Conservation (phyloP, 1,139 yeast genomes). For the Diutina ranongensis region DNA sequence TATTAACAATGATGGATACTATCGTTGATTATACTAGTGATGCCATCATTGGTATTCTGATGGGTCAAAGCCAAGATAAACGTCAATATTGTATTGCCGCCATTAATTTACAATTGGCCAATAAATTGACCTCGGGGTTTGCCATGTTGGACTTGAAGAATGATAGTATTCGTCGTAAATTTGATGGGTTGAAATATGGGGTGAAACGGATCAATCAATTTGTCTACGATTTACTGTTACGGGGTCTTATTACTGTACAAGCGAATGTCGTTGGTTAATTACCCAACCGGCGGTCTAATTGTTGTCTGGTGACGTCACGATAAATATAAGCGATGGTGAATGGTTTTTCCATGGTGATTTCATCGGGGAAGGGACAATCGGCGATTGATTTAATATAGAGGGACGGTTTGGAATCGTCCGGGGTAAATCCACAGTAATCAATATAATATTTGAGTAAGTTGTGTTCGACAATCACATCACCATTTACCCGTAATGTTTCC, state of each 20-base stretch:
- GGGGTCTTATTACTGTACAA: constrained; percentile 1
- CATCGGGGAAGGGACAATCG: neutral
- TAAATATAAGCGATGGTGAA: neutral
- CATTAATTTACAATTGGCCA: constrained; percentile 17
- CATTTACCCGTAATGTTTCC: neutral
- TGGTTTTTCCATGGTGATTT: neutral
- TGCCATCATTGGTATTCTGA: constrained; percentile 17
- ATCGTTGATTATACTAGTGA: constrained; percentile 21
- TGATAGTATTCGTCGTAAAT: constrained; percentile 19
- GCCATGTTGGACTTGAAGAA: constrained; percentile 22
- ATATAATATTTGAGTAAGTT: neutral
- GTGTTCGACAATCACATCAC: neutral
- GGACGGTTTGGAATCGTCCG: neutral
- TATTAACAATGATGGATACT: constrained; percentile 17
- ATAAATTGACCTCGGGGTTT: constrained; percentile 19
- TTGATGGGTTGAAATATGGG: constrained; percentile 21
- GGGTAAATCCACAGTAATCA: neutral
- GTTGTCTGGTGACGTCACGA: neutral
- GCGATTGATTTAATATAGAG: neutral
- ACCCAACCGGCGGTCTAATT: neutral
- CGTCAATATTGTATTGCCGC: constrained; percentile 16
- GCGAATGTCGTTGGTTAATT: neutral
- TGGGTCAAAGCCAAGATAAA: constrained; percentile 9
- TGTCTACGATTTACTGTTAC: constrained; percentile 16
- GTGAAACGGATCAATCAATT: constrained; percentile 20